Evolutionary conservation across 345 rosid genomes (phyloP), one percentile per base, ranked within the genome.

Genomic region (Bruguiera gymnorhiza): DNA sequence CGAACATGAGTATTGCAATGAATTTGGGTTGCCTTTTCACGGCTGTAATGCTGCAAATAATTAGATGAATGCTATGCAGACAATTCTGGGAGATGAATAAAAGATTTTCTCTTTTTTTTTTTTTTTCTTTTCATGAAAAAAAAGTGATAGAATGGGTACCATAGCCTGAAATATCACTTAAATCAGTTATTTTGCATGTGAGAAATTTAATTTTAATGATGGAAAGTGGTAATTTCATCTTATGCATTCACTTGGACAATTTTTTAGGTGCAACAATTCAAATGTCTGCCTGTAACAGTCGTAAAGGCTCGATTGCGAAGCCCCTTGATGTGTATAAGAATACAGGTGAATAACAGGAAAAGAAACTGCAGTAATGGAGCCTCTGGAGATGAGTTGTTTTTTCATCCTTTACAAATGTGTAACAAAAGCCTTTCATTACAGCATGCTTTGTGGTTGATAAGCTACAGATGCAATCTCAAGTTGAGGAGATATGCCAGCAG

Each of bases 291-390:
- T 58, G 23, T 72, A 31, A 64, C 67, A 66, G 73, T 24, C 37
- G 20, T 55, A 61, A 83, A 80, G 68, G 80, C 74, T 70, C 79
- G 46, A 50, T 65, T 72, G 56, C 74, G 61, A 68, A 70, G 81
- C n/a, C 79, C 66, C 30, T 30, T 37, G 6, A 57, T 62, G 16
- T 43, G 50, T 3, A 43, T 43, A 43, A n/a, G 62, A 57, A 71
- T 23, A 73, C 65, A 34, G 70, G 30, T 70, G 31, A 43, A 51
- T 64, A 29, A 53, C 60, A 60, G 37, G 36, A 51, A 21, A 36
- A 67, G 80, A 36, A 74, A 51, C 65, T 82, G 74, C 64, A 34
- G 69, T 68, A 66, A 37, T 30, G 65, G 68, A 57, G 13, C 37
- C 36, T 50, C 46, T 36, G 66, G 43, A 59, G 58, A 46, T 16